Base-by-base conservation (phyloP, 2,329 filamentous ascomycete genomes). In the Arthroderma sp. region DNA sequence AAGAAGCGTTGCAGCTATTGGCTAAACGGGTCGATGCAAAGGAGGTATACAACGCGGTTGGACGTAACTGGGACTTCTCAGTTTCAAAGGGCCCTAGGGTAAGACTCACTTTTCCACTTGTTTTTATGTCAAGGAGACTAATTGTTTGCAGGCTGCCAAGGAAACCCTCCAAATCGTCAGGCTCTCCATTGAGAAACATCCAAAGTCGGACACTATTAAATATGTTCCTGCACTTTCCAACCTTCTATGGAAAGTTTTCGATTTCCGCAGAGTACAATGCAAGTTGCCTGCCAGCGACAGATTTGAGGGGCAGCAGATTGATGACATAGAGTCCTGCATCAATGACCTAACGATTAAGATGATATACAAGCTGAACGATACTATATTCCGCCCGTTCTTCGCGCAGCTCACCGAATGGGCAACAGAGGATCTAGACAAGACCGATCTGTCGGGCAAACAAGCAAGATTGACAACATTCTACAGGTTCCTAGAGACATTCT, bases 331-430 rank as follows among this genome's bases (percentile, higher is more conserved):
- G 67, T 73, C 75, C 1, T 75, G 77, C 9, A 67, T 88, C 63
- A 86, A 88, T 67, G 81, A 85, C 8, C 82, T 86, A 11, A 82
- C 85, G 0, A 81, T 98, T 59, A 87, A 89, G 71, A 93, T 96
- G 84, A 87, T 95, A 56, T 89, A 95, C 76, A 97, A 97, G 77
- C 81, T 98, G 61, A 97, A 96, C 73, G 93, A 98, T 68, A 85
- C 87, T 0, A 83, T 87, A 0, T 98, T 98, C 82, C 81, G 91
- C 11, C 94, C 93, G 0, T 83, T 98, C 61, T 98, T 97, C 75
- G 80, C 84, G 15, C 82, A 86, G 62, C 76, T 96, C n/a, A 78
- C 94, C 49, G 88, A 95, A 58, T 96, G 91, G 87, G 81, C 86
- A 0, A 78, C 76, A 17, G 74, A 76, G 1, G 79, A 77, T 0